Conservation (phyloP, 148 eudicot species). For the Persicaria maculosa region DNA sequence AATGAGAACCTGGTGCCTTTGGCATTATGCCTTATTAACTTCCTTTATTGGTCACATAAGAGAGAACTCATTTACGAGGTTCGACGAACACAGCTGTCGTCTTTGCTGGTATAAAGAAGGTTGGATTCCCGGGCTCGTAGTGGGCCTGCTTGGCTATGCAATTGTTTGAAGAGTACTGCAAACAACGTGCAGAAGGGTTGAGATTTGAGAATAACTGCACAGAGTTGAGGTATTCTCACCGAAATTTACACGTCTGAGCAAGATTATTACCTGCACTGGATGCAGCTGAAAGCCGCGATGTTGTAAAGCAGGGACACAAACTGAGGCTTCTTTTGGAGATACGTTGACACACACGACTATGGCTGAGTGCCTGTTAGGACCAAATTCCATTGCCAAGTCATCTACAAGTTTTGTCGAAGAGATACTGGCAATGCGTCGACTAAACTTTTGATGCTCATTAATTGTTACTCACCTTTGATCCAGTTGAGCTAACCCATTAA, state of each 20-base stretch:
- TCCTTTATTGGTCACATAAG: not conserved
- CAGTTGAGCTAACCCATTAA: conserved; percentile 53
- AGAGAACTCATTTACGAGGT: conserved; percentile 29
- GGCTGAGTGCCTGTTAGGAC: conserved; percentile 47
- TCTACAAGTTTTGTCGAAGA: not conserved
- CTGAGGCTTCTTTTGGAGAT: conserved; percentile 43
- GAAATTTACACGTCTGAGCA: not conserved
- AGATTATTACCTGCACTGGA: conserved; percentile 59
- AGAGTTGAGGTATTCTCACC: not conserved
- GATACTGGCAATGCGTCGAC: not conserved
- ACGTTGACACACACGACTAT: conserved; percentile 60
- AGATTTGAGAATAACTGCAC: not conserved
- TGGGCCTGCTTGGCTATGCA: conserved; percentile 45
- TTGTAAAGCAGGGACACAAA: conserved; percentile 37
- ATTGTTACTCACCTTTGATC: conserved; percentile 61
- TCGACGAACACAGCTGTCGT: conserved; percentile 86
- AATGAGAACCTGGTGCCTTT: not conserved
- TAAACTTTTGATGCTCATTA: not conserved
- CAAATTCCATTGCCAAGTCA: not conserved
- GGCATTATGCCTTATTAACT: not conserved
- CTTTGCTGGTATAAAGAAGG: conserved; percentile 60
- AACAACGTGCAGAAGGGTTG: not conserved
- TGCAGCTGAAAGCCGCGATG: conserved; percentile 55
- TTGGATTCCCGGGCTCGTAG: conserved; percentile 55
- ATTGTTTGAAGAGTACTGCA: conserved; percentile 66